phyloP scores from a whole-genome alignment of 176 grass and related monocot species.

The Stipa capillata region DNA sequence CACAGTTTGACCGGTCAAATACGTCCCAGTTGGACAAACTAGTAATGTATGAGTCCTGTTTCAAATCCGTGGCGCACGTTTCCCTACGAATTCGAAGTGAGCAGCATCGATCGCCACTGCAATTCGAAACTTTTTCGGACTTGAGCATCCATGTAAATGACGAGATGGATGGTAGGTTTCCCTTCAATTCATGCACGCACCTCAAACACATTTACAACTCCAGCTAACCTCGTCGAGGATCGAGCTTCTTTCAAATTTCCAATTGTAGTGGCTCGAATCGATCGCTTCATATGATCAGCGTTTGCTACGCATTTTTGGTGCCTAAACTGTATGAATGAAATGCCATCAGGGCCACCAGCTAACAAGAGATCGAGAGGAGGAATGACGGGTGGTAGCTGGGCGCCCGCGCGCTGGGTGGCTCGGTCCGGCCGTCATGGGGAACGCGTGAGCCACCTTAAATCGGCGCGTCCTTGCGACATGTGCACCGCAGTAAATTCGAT shows the following conservation, averaged over 20 bases:
- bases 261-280: neutral
- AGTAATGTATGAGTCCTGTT: no score
- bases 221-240: neutral
- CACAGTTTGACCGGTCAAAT: neutral
- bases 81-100: neutral
- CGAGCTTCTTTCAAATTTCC: neutral
- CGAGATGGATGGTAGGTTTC: conserved; percentile 4
- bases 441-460: conserved; percentile 23
- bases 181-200: neutral
- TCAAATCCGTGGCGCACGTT: neutral
- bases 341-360: no score
- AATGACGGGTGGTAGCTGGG: neutral
- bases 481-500: neutral
- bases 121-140: neutral
- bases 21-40: neutral
- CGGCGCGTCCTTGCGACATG: no score
- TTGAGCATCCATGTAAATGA: neutral
- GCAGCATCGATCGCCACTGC: neutral
- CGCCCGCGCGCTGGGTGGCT: neutral
- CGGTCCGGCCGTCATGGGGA: neutral
- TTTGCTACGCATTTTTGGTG: neutral
- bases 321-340: no score
- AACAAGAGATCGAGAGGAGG: no score
- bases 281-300: neutral
- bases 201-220: conserved; percentile 8